Percentiles rank a stretch among this genome's conserved stretches.
Evolutionary conservation across 2,329 filamentous ascomycete species (phyloP).

Genomic region (Fusarium sulawesiense): DNA sequence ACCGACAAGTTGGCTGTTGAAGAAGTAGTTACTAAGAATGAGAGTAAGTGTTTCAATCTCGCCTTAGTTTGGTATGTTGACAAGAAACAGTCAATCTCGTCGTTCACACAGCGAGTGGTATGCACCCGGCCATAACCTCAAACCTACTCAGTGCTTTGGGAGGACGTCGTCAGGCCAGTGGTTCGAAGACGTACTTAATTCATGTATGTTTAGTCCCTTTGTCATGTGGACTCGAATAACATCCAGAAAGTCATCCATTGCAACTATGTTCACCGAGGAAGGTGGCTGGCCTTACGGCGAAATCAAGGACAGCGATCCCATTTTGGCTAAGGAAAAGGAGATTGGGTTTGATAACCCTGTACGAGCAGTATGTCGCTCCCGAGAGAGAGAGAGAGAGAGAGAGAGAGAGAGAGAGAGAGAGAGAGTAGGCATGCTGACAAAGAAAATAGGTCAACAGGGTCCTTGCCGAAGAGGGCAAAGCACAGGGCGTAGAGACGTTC

Average conservation of each 20-base stretch:
- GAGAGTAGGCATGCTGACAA: neutral
- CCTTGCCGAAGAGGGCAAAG: conserved; percentile 47
- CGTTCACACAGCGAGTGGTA: conserved; percentile 51
- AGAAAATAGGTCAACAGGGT: conserved; percentile 43
- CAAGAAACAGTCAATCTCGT: conserved; percentile 50
- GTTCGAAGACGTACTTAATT: conserved; percentile 48
- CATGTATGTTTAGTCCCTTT: conserved; percentile 43
- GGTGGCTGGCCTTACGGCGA: conserved; percentile 49
- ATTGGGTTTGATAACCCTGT: conserved; percentile 44
- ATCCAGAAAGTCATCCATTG: conserved; percentile 43
- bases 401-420: accelerated
- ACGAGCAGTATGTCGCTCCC: conserved; percentile 36
- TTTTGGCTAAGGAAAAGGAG: conserved; percentile 48
- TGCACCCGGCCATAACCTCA: conserved; percentile 41
- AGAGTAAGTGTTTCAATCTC: conserved; percentile 36
- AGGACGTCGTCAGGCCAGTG: conserved; percentile 43
- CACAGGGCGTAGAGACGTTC: conserved; percentile 45
- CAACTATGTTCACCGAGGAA: conserved; percentile 43
- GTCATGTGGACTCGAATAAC: neutral
- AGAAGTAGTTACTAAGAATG: conserved; percentile 37
- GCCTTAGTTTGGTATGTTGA: neutral
- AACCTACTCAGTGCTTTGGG: conserved; percentile 51
- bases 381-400: accelerated
- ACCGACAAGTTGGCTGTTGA: conserved; percentile 44
- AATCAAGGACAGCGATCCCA: conserved; percentile 47